Evolutionary conservation across 2,329 filamentous ascomycete species (phyloP).

Genomic region (Mycogone perniciosa): DNA sequence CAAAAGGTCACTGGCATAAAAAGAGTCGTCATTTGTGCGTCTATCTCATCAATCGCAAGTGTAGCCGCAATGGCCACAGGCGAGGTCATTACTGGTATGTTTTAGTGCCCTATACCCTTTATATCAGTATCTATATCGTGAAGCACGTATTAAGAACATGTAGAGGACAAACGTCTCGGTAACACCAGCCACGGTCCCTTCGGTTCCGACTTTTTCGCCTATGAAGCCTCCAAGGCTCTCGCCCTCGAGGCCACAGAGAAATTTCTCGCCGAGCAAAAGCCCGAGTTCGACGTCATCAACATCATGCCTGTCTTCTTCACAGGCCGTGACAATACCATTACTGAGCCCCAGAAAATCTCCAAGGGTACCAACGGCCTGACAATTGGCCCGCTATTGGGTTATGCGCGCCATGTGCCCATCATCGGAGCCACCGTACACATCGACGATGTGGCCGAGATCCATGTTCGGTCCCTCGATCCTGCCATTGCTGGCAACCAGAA

Average conservation of each 20-base stretch:
- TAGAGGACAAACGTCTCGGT: background rate
- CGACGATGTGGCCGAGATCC: conserved; percentile 15
- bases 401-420: conserved; percentile 16
- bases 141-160: background rate
- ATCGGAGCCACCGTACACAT: conserved; percentile 19
- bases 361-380: conserved; percentile 30
- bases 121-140: background rate
- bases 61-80: background rate
- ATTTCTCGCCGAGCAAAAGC: conserved; percentile 27
- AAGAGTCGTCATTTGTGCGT: conserved; percentile 38
- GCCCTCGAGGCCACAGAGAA: conserved; percentile 28
- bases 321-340: conserved; percentile 29
- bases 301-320: conserved; percentile 32
- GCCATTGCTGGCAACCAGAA: conserved; percentile 5
- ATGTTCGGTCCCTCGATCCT: conserved; percentile 3
- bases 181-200: conserved; percentile 19
- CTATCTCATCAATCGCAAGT: conserved; percentile 20
- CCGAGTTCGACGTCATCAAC: conserved; percentile 30
- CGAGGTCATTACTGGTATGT: conserved; percentile 5
- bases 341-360: background rate
- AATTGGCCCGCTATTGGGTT: conserved; percentile 28
- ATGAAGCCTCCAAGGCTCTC: conserved; percentile 30
- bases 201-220: conserved; percentile 26
- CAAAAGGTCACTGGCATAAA: conserved; percentile 27
- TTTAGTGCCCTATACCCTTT: background rate